These are phyloP conservation scores for Tetracladium maxilliforme DNA, from an alignment of 2,329 filamentous ascomycete species.

Conservation along the genomic window DNA sequence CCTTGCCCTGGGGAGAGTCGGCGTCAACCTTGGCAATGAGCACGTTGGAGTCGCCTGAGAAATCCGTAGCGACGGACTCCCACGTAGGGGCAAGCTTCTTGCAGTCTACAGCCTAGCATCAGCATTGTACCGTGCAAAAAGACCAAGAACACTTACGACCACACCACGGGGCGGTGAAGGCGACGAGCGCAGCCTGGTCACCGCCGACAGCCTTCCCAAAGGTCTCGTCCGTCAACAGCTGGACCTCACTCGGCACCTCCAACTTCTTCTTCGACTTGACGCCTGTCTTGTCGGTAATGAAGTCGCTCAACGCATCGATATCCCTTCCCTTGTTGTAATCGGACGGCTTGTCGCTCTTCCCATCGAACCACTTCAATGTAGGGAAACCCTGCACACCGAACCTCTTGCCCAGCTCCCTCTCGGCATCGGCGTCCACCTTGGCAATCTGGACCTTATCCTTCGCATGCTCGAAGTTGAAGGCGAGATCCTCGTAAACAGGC, in stretches of 20 bases:
- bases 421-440: constrained; percentile 89
- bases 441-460: constrained; percentile 68
- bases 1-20: constrained; percentile 75
- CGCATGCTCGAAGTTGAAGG: constrained; percentile 53
- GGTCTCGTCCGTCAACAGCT: constrained; percentile 63
- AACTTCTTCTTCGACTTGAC: constrained; percentile 63
- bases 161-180: constrained; percentile 97
- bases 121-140: constrained; percentile 7
- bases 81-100: constrained; percentile 83
- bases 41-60: constrained; percentile 61
- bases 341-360: constrained; percentile 70
- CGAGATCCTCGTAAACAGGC: constrained; percentile 88
- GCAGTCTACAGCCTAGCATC: constrained; percentile 53
- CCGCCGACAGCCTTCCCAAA: constrained; percentile 69
- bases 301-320: constrained; percentile 68
- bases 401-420: constrained; percentile 70
- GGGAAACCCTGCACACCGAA: constrained; percentile 92
- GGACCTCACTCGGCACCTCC: constrained; percentile 58
- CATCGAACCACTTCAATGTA: constrained; percentile 94
- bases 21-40: constrained; percentile 92
- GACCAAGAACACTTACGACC: constrained; percentile 59
- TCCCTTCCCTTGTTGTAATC: constrained; percentile 84
- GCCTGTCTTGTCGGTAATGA: constrained; percentile 78
- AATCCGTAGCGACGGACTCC: constrained; percentile 77
- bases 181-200: constrained; percentile 83